Evolutionary conservation across 2,329 filamentous ascomycete genomes (phyloP).

Genomic region (Cladophialophora yegresii): DNA sequence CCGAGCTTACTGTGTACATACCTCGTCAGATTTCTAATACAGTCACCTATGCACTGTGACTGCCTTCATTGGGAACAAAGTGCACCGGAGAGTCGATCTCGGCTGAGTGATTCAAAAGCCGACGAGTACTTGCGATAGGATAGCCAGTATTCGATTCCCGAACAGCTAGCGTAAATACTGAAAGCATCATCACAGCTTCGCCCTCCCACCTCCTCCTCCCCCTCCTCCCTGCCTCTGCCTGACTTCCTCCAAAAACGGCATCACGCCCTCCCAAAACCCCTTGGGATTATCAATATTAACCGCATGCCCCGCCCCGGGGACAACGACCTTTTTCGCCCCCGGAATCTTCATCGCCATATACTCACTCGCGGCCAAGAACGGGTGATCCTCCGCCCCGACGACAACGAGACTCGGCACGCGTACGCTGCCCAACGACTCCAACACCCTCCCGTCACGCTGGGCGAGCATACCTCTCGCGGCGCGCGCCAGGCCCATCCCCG

Average conservation of each 20-base stretch:
- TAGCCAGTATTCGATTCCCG: background rate
- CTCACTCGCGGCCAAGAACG: constrained; percentile 29
- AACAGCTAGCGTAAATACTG: background rate
- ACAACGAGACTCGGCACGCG: constrained; percentile 29
- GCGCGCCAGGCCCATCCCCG: constrained; percentile 22
- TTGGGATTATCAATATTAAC: constrained; percentile 15
- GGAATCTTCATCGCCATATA: constrained; percentile 31
- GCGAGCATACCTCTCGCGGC: constrained; percentile 32
- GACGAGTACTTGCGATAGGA: no score
- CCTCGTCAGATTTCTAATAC: background rate
- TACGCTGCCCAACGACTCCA: constrained; percentile 13
- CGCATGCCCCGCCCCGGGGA: constrained; percentile 1
- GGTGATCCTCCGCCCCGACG: constrained; percentile 29
- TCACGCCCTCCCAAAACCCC: constrained; percentile 23
- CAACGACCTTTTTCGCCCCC: constrained; percentile 23
- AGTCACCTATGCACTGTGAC: background rate
- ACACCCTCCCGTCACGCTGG: constrained; percentile 24
- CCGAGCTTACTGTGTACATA: background rate
- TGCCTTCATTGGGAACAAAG: background rate
- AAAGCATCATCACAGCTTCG: background rate
- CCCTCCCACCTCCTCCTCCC: background rate
- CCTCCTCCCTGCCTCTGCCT: background rate
- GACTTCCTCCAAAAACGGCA: constrained; percentile 22
- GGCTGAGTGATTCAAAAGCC: no score
- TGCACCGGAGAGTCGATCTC: background rate